Percentiles rank a stretch among this genome's conserved stretches.
Evolutionary conservation across 2,329 filamentous ascomycete genomes (phyloP).

Genomic region (Polychaeton citri): DNA sequence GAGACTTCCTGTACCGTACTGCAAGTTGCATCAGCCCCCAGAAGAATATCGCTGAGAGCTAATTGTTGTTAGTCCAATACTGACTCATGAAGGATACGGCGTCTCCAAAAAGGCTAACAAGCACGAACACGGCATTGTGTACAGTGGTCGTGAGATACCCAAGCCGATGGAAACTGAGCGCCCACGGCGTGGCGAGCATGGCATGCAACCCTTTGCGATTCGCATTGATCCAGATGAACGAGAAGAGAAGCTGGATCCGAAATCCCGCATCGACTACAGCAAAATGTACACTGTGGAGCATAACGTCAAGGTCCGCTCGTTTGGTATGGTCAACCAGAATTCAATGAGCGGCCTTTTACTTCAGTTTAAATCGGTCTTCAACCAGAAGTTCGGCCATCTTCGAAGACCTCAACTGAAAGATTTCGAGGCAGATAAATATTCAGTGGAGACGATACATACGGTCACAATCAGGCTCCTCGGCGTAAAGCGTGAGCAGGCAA

Average conservation of each 20-base stretch:
- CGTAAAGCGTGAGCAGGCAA: too few species aligned
- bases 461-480: too few species aligned
- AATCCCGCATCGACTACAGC: conserved; percentile 9
- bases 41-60: too few species aligned
- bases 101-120: conserved; percentile 4
- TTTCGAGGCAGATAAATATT: too few species aligned
- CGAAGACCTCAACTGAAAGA: too few species aligned
- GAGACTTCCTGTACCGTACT: conserved; percentile 8
- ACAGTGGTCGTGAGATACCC: conserved; percentile 6
- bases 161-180: conserved; percentile 1
- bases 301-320: conserved; percentile 11
- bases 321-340: conserved; percentile 8
- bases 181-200: conserved; percentile 3
- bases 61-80: background rate
- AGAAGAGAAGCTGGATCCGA: conserved; percentile 2
- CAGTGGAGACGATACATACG: too few species aligned
- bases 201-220: conserved; percentile 8
- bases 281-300: conserved; percentile 12
- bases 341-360: conserved; percentile 1
- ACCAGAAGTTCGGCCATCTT: background rate
- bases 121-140: conserved; percentile 15
- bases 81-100: background rate
- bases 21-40: too few species aligned
- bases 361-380: conserved; percentile 4
- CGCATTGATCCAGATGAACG: conserved; percentile 5